phyloP scores from a whole-genome alignment of 306 rosid species.

The Cucumis sativus region DNA sequence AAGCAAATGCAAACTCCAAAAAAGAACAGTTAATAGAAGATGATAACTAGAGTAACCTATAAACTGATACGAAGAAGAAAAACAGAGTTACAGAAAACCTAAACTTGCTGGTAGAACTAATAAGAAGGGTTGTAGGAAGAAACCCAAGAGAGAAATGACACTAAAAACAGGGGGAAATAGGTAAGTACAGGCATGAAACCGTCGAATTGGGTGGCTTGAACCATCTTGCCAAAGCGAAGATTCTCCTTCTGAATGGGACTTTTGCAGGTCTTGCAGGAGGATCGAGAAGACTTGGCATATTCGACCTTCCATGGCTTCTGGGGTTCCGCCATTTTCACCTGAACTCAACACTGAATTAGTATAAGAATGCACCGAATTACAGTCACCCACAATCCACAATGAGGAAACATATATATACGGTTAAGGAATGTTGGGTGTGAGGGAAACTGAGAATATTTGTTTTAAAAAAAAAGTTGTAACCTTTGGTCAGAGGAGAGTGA shows the following conservation, averaged over 20 bases:
- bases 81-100: neutral
- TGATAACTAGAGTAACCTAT: neutral
- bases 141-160: neutral
- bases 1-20: neutral
- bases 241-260: slow-evolving; percentile 44
- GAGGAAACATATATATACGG: neutral
- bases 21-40: neutral
- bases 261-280: slow-evolving; percentile 86
- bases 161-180: neutral
- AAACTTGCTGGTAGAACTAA: neutral
- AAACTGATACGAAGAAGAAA: neutral
- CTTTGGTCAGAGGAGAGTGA: neutral
- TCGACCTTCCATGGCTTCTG: slow-evolving; percentile 90
- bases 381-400: neutral
- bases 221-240: slow-evolving; percentile 93
- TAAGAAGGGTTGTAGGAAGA: neutral
- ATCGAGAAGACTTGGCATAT: slow-evolving; percentile 81
- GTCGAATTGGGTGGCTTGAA: slow-evolving; percentile 77
- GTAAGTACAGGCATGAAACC: slow-evolving; percentile 75
- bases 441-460: neutral
- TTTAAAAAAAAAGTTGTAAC: neutral
- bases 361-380: no score
- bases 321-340: slow-evolving; percentile 53
- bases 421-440: neutral
- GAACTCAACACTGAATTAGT: neutral